A percentile compares a stretch with the other conserved stretches of the same genome.
Conservation (phyloP, 495 filamentous ascomycete genomes). For the Trichoderma asperelloides region DNA sequence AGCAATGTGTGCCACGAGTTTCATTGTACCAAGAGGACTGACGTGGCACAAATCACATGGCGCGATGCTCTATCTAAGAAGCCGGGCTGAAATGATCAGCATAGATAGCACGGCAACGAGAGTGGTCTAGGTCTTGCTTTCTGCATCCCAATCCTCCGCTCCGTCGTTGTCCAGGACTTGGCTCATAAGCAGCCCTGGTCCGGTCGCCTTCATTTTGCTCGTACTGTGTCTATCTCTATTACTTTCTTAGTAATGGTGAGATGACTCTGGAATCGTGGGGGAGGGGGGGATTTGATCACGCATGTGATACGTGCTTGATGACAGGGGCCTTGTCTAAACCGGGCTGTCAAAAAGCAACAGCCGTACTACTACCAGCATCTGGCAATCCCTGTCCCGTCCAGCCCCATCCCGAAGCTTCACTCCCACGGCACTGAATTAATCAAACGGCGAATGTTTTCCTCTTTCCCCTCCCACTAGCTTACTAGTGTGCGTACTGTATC, state of each 20-base stretch:
- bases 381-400: background rate
- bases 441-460: background rate
- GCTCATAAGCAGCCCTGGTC: background rate
- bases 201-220: background rate
- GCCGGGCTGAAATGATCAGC: conserved; percentile 1
- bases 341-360: background rate
- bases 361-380: background rate
- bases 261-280: background rate
- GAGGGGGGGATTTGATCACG: background rate
- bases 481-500: background rate
- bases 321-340: background rate
- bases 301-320: background rate
- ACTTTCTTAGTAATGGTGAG: background rate
- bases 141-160: background rate
- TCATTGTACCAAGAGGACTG: background rate
- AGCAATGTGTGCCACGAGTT: background rate
- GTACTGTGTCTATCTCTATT: background rate
- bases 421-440: background rate
- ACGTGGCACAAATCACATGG: conserved; percentile 2
- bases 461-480: background rate
- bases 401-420: background rate
- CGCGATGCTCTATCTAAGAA: background rate
- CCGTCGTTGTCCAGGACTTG: background rate
- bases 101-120: background rate
- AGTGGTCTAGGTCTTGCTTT: background rate